Base-by-base conservation (phyloP, 2,329 filamentous ascomycete genomes). In the Talaromyces funiculosus region DNA sequence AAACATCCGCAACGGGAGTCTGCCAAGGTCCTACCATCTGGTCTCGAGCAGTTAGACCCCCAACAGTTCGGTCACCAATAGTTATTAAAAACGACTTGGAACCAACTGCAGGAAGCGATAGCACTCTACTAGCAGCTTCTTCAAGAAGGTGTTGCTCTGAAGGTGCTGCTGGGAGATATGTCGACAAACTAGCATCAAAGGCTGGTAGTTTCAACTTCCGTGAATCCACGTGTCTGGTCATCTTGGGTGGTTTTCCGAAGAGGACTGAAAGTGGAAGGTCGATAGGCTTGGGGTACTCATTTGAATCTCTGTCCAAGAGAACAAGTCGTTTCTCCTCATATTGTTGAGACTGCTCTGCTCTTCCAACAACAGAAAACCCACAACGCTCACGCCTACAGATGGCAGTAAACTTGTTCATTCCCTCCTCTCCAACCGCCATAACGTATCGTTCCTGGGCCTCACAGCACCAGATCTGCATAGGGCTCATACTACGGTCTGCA, bases 11-110 rank as follows among this genome's bases (percentile, higher is more conserved):
- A 14, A 97, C 92, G 2, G 94, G 94, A 12, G 88, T 90, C 73
- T 97, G 94, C 93, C 93, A 97, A 55, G 90, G 91, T 1, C 94
- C 94, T 58, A 97, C 93, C 85, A 97, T 92, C 75, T 97, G 94
- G 71, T 97, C 94, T 64, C 92, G 85, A 9, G 89, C 86, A 7
- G 90, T 92, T 61, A 97, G 82, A 55, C 93, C 94, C 65, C 93
- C 93, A 31, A 97, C 92, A 29, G 89, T 91, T 64, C 94, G 86
- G 74, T 97, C 94, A 54, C 90, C 92, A 66, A 97, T 99, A 1
- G 94, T 97, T 70, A 99, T 97, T 38, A 99, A 82, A 80, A 97
- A 99, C 22, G 89, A 92, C 77, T 97, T 97, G 22, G 92, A 97
- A n/a, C 92, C 93, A 22, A 97, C 94, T 1, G 92, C 85, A 20